Base-by-base conservation (phyloP, 169 alveolate genomes). In the Perkinsus marinus region DNA sequence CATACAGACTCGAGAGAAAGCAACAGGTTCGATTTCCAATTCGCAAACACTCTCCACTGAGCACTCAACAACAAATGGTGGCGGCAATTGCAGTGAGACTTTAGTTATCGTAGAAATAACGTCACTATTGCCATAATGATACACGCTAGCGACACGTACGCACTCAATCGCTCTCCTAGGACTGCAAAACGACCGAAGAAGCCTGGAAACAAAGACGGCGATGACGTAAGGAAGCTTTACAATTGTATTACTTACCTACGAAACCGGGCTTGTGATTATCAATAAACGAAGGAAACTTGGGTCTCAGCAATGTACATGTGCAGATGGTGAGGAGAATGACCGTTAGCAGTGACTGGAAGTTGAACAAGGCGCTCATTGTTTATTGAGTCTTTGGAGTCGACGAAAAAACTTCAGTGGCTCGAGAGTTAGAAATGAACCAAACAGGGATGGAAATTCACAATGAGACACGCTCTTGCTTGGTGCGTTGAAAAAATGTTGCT, bases 111-210 rank as follows among this genome's bases (percentile, higher is more conserved):
- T 22, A 96, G 79, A 90, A 97, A 96, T 34, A 98, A 90, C 37
- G 97, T 98, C 93, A 96, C 94, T 43, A 95, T 92, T 30, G 99
- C 99, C 94, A 97, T 95, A 0, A 97, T 68, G 0, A 98, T 68
- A 92, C 99, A 98, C 38, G 96, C 94, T 0, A 95, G 91, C 34
- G 99, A 95, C 17, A 98, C 99, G 93, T 97, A 98, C 39, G 98
- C 98, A 16, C 98, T 96, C 68, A 98, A 96, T 43, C 99, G 95
- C 93, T 98, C 99, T 0, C 99, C 99, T 36, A 98, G 96, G 19
- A 98, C 98, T 57, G 99, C 99, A 91, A 97, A 95, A 93, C 97
- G 97, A 39, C 99, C 99, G 91, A 98, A 93, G 38, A 98, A 92
- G 39, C 99, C 99, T 43, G 95, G 92, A 93, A 97, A 57, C 79